Conservation (phyloP, 208 protist genomes). For the Leishmania gerbilli region DNA sequence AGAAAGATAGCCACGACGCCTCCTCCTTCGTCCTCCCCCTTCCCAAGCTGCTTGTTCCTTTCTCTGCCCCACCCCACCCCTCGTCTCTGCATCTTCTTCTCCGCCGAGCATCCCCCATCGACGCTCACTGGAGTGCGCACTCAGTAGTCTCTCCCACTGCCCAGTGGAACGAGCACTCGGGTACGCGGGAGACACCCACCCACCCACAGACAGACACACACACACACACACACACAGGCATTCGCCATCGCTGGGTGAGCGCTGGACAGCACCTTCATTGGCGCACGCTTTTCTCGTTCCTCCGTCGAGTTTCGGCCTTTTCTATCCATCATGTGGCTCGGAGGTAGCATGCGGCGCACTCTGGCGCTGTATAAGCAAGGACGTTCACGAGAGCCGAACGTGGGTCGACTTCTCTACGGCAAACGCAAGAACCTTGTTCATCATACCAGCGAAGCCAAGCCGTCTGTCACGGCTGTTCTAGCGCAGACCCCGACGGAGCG, state of each 20-base stretch:
- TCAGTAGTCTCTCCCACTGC: neutral
- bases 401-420: slow-evolving; percentile 82
- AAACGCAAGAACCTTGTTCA: slow-evolving; percentile 77
- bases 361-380: slow-evolving; percentile 5
- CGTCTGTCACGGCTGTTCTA: slow-evolving; percentile 47
- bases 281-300: neutral
- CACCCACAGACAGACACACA: no score
- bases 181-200: neutral
- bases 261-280: neutral
- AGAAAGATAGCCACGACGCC: neutral
- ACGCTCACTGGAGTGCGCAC: neutral
- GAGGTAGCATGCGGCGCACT: slow-evolving; percentile 16
- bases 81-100: neutral
- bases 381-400: slow-evolving; percentile 33
- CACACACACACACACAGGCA: neutral
- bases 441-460: slow-evolving; percentile 52
- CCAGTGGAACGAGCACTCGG: neutral
- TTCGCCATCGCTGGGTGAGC: neutral
- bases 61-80: neutral
- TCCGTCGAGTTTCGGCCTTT: neutral
- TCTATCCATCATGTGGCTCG: slow-evolving; percentile 2
- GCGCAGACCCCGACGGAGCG: slow-evolving; percentile 41
- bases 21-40: neutral
- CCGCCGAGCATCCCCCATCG: neutral
- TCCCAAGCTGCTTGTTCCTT: neutral